Conservation (phyloP, 2,329 filamentous ascomycete species). For the Pseudogymnoascus sp. region DNA sequence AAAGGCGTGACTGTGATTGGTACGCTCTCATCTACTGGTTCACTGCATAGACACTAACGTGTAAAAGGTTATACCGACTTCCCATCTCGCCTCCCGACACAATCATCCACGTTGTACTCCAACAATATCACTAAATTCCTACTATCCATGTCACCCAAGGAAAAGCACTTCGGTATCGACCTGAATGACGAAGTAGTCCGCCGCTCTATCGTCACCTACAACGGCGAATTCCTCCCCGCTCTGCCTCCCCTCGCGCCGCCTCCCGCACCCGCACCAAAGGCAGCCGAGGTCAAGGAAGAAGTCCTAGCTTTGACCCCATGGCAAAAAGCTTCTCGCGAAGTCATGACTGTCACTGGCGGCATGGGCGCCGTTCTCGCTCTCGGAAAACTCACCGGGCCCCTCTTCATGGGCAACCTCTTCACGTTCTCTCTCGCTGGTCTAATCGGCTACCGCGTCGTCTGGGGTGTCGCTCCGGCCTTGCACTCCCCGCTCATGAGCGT, state of each 20-base stretch:
- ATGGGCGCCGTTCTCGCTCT: slow-evolving; percentile 69
- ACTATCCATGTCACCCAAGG: slow-evolving; percentile 69
- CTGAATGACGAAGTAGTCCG: slow-evolving; percentile 78
- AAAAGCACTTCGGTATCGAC: slow-evolving; percentile 73
- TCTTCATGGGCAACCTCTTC: slow-evolving; percentile 85
- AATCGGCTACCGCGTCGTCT: slow-evolving; percentile 81
- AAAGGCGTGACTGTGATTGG: slow-evolving; percentile 80
- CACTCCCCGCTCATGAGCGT: slow-evolving; percentile 89
- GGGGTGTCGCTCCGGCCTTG: slow-evolving; percentile 74
- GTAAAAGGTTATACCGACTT: slow-evolving; percentile 69
- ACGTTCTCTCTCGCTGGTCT: slow-evolving; percentile 76
- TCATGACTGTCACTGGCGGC: slow-evolving; percentile 63
- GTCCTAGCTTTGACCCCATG: slow-evolving; percentile 67
- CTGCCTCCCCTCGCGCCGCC: slow-evolving; percentile 60
- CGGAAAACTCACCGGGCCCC: slow-evolving; percentile 69
- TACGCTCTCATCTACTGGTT: slow-evolving; percentile 28
- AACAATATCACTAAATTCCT: slow-evolving; percentile 91
- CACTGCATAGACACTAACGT: slow-evolving; percentile 18
- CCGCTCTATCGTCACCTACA: slow-evolving; percentile 71
- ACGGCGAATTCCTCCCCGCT: slow-evolving; percentile 67
- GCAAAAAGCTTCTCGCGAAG: slow-evolving; percentile 70
- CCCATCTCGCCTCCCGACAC: slow-evolving; percentile 76
- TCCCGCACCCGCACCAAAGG: slow-evolving; percentile 41
- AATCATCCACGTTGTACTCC: slow-evolving; percentile 82
- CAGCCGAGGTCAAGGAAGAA: slow-evolving; percentile 42